Percentiles rank a stretch among this genome's conserved stretches.
Conservation (phyloP, 768 basidiomycete genomes). For the Russula virescens region DNA sequence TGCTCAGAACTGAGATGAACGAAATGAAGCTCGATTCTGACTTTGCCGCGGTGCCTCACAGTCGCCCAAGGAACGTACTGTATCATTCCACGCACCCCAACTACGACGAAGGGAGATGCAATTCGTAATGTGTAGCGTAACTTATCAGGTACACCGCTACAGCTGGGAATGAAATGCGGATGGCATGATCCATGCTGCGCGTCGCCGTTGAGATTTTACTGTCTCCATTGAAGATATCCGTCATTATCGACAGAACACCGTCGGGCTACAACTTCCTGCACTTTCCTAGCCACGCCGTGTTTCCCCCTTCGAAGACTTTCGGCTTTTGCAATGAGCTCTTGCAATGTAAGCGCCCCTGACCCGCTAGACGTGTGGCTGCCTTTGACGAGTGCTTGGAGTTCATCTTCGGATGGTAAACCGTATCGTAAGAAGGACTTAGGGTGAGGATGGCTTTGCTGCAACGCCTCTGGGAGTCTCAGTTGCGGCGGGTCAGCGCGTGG, state of each 20-base stretch:
- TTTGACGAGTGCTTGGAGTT: constrained; percentile 60
- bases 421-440: constrained; percentile 32
- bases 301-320: constrained; percentile 44
- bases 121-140: not conserved
- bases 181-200: no score
- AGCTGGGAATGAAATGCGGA: not conserved
- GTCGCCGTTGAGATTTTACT: constrained; percentile 25
- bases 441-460: constrained; percentile 26
- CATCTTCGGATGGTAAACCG: constrained; percentile 72
- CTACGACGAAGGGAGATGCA: not conserved
- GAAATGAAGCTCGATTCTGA: no score
- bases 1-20: not conserved
- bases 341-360: constrained; percentile 50
- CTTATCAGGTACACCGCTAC: no score
- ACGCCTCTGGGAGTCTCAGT: constrained; percentile 27
- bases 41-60: no score
- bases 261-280: constrained; percentile 68
- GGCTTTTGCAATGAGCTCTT: constrained; percentile 59
- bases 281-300: constrained; percentile 65
- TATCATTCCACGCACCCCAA: not conserved
- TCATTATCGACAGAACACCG: constrained; percentile 58
- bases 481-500: constrained; percentile 35
- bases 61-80: not conserved
- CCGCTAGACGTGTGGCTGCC: constrained; percentile 61
- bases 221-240: constrained; percentile 52